Percentiles rank a stretch among this genome's conserved stretches.
phyloP scores from a whole-genome alignment of 1,139 yeast species.

The Yamadazyma siamensis region DNA sequence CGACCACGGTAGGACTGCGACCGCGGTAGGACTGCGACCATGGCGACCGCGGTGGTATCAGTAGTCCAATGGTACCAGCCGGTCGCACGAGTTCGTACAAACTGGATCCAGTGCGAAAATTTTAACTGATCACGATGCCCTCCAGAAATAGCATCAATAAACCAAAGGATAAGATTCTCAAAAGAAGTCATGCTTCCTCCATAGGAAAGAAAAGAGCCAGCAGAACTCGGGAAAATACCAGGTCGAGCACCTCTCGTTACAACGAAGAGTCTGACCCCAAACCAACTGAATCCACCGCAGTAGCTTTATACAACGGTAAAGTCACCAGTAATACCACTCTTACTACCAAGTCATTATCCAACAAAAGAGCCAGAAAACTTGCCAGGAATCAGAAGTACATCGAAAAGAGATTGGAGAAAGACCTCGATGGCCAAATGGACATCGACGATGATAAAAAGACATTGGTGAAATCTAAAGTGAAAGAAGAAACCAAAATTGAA shows the following conservation, averaged over 20 bases:
- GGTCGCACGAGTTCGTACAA: too few species aligned
- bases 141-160: conserved; percentile 76
- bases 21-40: too few species aligned
- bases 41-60: too few species aligned
- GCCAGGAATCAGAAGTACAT: conserved; percentile 76
- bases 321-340: conserved; percentile 32
- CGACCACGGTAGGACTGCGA: too few species aligned
- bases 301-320: conserved; percentile 57
- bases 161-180: conserved; percentile 62
- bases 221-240: conserved; percentile 46
- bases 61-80: too few species aligned
- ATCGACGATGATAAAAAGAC: conserved; percentile 36
- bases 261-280: conserved; percentile 31
- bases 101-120: too few species aligned
- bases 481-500: conserved; percentile 19
- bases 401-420: conserved; percentile 51
- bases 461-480: conserved; percentile 17
- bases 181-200: conserved; percentile 52
- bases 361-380: conserved; percentile 77
- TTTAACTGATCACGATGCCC: too few species aligned
- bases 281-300: conserved; percentile 56
- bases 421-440: conserved; percentile 51
- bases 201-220: conserved; percentile 57
- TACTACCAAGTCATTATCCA: conserved; percentile 65
- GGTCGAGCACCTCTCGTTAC: conserved; percentile 46